Percentiles rank a stretch among this genome's conserved stretches.
Conservation (phyloP, 495 filamentous ascomycete species). For the Hypoxylon intermedium region DNA sequence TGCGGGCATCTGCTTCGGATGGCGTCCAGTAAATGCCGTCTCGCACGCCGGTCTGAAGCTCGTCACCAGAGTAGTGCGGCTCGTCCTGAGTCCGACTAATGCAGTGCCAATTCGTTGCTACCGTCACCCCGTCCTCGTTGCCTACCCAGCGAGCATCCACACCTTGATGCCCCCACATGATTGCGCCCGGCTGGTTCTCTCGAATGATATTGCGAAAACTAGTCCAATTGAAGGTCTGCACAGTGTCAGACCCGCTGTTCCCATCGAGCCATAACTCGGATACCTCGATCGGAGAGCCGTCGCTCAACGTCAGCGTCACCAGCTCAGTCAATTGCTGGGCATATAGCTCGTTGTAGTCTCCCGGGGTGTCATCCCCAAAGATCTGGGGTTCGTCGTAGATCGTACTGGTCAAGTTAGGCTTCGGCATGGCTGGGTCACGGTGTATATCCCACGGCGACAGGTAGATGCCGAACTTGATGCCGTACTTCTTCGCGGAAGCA, state of each 20-base stretch:
- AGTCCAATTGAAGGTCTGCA: slow-evolving; percentile 42
- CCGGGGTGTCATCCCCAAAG: slow-evolving; percentile 51
- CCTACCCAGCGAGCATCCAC: slow-evolving; percentile 42
- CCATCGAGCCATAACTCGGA: slow-evolving; percentile 42
- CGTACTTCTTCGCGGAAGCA: slow-evolving; percentile 38
- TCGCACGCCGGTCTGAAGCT: slow-evolving; percentile 35
- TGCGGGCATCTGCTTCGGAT: slow-evolving; percentile 37
- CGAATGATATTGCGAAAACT: slow-evolving; percentile 39
- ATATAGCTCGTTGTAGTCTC: slow-evolving; percentile 48
- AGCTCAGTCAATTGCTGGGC: slow-evolving; percentile 37
- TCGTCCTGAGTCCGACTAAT: slow-evolving; percentile 40
- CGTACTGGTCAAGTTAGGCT: slow-evolving; percentile 23
- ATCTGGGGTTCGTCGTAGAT: slow-evolving; percentile 44
- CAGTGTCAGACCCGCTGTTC: slow-evolving; percentile 35
- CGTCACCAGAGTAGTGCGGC: slow-evolving; percentile 26
- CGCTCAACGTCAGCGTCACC: slow-evolving; percentile 25
- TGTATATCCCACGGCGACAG: slow-evolving; percentile 42
- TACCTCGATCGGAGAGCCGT: slow-evolving; percentile 27
- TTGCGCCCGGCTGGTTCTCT: slow-evolving; percentile 34
- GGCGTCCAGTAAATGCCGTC: slow-evolving; percentile 40
- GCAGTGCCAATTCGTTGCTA: slow-evolving; percentile 39
- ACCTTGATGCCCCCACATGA: slow-evolving; percentile 43
- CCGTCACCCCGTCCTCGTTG: slow-evolving; percentile 39
- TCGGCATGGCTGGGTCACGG: slow-evolving; percentile 38
- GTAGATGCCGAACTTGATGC: slow-evolving; percentile 41